Conservation (phyloP, 768 basidiomycete species). For the Tricholoma hemisulphureum region DNA sequence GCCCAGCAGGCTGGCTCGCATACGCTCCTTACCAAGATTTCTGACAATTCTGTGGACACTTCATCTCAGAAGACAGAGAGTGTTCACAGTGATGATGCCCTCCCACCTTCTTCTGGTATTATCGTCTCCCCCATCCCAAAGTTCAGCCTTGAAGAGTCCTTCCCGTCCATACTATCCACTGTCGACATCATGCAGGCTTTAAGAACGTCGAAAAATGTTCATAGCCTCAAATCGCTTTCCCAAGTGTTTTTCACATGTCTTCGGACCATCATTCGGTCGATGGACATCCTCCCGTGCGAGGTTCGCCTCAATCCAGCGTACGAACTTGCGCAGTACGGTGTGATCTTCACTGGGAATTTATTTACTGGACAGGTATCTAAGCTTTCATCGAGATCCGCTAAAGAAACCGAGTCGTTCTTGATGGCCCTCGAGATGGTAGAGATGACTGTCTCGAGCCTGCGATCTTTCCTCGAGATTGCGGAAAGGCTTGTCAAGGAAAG, state of each 20-base stretch:
- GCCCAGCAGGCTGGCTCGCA: neutral
- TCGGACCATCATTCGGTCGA: slow-evolving; percentile 12
- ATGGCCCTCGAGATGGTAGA: slow-evolving; percentile 25
- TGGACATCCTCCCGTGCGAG: slow-evolving; percentile 14
- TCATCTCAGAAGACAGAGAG: slow-evolving; percentile 20
- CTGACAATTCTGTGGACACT: neutral
- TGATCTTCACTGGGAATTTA: slow-evolving; percentile 11
- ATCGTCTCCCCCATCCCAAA: slow-evolving; percentile 10
- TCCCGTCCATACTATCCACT: slow-evolving; percentile 35
- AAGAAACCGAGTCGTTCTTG: neutral
- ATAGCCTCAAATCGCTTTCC: slow-evolving; percentile 9
- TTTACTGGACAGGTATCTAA: slow-evolving; percentile 10
- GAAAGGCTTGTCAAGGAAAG: slow-evolving; percentile 22
- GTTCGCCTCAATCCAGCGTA: slow-evolving; percentile 11
- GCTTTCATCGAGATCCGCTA: neutral
- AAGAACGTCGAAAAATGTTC: slow-evolving; percentile 11
- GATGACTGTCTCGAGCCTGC: slow-evolving; percentile 30
- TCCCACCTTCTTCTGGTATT: slow-evolving; percentile 20
- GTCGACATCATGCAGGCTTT: slow-evolving; percentile 25
- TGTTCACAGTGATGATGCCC: slow-evolving; percentile 24
- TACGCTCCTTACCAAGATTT: neutral
- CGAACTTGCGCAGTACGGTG: slow-evolving; percentile 14
- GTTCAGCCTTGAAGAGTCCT: slow-evolving; percentile 33
- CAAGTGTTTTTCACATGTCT: slow-evolving; percentile 19
- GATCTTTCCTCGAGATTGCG: slow-evolving; percentile 28